phyloP scores from a whole-genome alignment of 75 land plant genomes.

The Azolla pinnata region DNA sequence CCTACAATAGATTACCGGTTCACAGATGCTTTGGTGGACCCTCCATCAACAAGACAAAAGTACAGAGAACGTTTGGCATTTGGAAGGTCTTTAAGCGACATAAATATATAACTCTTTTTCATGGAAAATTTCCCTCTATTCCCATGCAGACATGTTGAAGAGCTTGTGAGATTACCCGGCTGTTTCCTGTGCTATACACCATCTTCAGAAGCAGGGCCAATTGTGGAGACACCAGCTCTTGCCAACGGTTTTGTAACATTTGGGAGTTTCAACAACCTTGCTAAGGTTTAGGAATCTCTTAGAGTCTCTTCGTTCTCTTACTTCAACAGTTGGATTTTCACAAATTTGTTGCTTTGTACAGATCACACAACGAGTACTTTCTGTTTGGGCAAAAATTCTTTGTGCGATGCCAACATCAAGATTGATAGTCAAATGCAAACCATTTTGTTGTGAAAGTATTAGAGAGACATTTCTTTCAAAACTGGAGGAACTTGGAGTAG shows the following conservation, averaged over 20 bases:
- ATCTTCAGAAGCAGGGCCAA: conserved; percentile 88
- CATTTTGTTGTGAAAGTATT: conserved; percentile 92
- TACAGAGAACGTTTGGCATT: conserved; percentile 10
- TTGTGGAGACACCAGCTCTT: conserved; percentile 73
- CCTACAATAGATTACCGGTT: conserved; percentile 91
- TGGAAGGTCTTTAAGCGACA: background rate
- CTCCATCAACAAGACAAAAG: conserved; percentile 77
- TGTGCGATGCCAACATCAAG: conserved; percentile 87
- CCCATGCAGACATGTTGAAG: conserved; percentile 78
- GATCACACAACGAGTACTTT: conserved; percentile 90
- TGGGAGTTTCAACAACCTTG: conserved; percentile 99
- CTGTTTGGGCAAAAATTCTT: conserved; percentile 92
- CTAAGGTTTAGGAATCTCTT: conserved; percentile 42
- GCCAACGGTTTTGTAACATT: conserved; percentile 92
- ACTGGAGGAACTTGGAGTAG: conserved; percentile 79
- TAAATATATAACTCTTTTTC: background rate
- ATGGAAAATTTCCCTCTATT: background rate
- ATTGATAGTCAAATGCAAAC: conserved; percentile 96
- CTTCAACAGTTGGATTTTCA: background rate
- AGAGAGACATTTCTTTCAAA: conserved; percentile 80
- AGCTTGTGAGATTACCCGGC: conserved; percentile 75
- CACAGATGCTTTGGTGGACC: conserved; percentile 83
- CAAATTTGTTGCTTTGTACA: conserved; percentile 17
- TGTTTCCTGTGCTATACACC: conserved; percentile 96
- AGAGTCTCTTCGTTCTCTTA: background rate